Base-by-base conservation (phyloP, 805 yeast genomes). In the Komagataella mondaviorum region DNA sequence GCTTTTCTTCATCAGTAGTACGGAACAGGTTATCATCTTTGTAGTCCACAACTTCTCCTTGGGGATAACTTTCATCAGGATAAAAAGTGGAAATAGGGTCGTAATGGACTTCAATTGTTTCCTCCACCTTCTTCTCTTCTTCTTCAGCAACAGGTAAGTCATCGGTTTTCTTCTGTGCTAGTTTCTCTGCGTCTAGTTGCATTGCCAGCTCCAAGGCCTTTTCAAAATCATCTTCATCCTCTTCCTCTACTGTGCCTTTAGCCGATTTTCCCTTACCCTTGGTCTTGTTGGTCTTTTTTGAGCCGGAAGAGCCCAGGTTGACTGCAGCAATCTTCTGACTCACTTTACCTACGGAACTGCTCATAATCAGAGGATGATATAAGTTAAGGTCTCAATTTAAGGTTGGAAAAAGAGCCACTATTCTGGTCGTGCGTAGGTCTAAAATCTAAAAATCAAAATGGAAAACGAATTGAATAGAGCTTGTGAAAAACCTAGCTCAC, bases 1-100 rank as follows among this genome's bases (percentile, higher is more conserved):
- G 73, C 65, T 81, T 78, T 63, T 93, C 99, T 61, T 88, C 97
- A 56, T 81, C 82, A 0, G 96, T 88, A 23, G 86, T 78, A 56
- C 99, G 77, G 62, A 78, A 78, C 51, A 79, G 67, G 61, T 81
- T 81, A 52, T 85, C 88, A 54, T 78, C 77, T 8, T 78, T 79
- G 61, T 90, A 88, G 51, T 88, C 95, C 64, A 72, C 70, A 83
- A 89, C 85, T 68, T 88, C 84, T 50, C 97, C 96, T 61, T 83
- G 93, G 4, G 97, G 96, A 61, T 78, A 90, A 1, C 71, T 68
- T 0, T 81, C 86, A 30, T 80, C 84, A 0, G 91, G 84, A 65
- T 78, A 91, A 50, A 81, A 71, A 46, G 74, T 71, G 20, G 81
- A 78, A 52, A 93, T 82, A 44, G 84, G 44, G 80, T 68, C 54